Conservation (phyloP, 2,329 filamentous ascomycete genomes). For the Alternaria sp. region DNA sequence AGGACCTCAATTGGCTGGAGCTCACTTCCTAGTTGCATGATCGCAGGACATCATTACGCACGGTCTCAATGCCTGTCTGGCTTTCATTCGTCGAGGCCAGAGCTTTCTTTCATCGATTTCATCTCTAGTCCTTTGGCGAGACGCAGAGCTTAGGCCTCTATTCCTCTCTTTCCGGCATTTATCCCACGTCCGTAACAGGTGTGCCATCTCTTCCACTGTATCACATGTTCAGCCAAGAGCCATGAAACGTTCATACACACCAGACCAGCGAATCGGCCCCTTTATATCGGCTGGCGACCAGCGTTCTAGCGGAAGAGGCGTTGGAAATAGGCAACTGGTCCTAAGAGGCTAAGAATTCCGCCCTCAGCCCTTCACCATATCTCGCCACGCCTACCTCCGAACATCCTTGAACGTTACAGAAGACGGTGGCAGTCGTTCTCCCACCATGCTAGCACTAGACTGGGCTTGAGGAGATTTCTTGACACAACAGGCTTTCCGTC, state of each 20-base stretch:
- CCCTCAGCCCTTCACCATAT: constrained; percentile 13
- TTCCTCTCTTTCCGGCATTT: constrained; percentile 8
- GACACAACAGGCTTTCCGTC: constrained; percentile 14
- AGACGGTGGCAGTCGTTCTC: constrained; percentile 32
- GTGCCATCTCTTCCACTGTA: constrained; percentile 6
- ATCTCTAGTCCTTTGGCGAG: constrained; percentile 11
- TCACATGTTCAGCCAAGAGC: constrained; percentile 26
- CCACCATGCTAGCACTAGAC: constrained; percentile 19
- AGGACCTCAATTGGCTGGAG: constrained; percentile 27
- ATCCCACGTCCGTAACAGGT: constrained; percentile 10
- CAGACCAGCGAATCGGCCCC: constrained; percentile 32
- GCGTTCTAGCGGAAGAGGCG: constrained; percentile 30
- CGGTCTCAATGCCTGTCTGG: constrained; percentile 4
- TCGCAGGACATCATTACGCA: constrained; percentile 27
- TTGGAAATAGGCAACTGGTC: constrained; percentile 42
- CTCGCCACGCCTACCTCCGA: constrained; percentile 17
- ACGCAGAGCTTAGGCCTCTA: constrained; percentile 17
- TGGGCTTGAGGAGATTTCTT: constrained; percentile 8
- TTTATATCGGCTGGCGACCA: constrained; percentile 13
- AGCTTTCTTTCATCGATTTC: constrained; percentile 9
- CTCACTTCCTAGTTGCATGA: constrained; percentile 16
- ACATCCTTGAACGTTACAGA: constrained; percentile 30
- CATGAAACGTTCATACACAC: constrained; percentile 18
- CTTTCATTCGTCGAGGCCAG: constrained; percentile 11
- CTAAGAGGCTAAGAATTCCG: constrained; percentile 13